These are phyloP conservation scores for Aspergillus proliferans DNA, from an alignment of 2,329 filamentous ascomycete genomes.

Conservation along the genomic window DNA sequence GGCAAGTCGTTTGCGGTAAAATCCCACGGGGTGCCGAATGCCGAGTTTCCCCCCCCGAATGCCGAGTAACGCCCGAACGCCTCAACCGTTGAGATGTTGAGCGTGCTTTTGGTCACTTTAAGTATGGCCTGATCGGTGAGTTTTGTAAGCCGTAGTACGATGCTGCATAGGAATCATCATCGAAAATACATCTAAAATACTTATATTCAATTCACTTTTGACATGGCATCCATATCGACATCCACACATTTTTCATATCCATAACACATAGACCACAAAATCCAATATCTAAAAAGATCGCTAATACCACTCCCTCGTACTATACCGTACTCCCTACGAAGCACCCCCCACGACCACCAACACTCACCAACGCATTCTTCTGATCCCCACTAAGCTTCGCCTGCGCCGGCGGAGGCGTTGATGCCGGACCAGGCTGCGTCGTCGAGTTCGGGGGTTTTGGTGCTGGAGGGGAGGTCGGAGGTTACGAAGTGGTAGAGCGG, in stretches of 20 bases:
- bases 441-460: slow-evolving; percentile 67
- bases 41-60: background rate
- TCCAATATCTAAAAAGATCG: slow-evolving; percentile 1
- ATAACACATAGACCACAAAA: slow-evolving; percentile 1
- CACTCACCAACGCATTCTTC: slow-evolving; percentile 44
- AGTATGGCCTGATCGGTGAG: too few relatives aligned
- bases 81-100: too few relatives aligned
- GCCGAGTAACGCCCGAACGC: background rate
- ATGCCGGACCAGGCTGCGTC: slow-evolving; percentile 56
- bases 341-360: slow-evolving; percentile 48
- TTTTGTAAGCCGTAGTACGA: too few relatives aligned
- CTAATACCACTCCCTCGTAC: slow-evolving; percentile 10
- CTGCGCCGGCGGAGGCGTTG: slow-evolving; percentile 51
- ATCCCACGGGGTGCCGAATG: background rate
- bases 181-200: too few relatives aligned
- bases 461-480: slow-evolving; percentile 62
- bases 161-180: too few relatives aligned
- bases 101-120: too few relatives aligned
- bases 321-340: slow-evolving; percentile 1
- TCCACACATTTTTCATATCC: background rate
- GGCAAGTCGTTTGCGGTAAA: background rate
- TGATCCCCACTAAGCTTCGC: slow-evolving; percentile 42
- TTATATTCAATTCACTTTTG: background rate
- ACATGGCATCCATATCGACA: background rate
- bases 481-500: slow-evolving; percentile 70